Evolutionary conservation across 148 eudicot genomes (phyloP).

Genomic region (Spergularia marina): DNA sequence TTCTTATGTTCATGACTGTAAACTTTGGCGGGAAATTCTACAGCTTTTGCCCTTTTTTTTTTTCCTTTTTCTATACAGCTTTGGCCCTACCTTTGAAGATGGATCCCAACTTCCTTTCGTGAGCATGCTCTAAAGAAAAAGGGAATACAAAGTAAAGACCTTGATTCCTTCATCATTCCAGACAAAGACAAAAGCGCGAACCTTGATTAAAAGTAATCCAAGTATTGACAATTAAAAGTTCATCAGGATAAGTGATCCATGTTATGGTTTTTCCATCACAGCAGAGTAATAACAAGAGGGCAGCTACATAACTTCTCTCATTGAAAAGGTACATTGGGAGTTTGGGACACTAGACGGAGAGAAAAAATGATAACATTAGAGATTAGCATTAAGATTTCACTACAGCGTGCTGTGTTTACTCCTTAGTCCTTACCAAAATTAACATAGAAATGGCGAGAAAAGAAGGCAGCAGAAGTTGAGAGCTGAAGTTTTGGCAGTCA

Average conservation of each 20-base stretch:
- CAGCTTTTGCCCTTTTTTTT: neutral
- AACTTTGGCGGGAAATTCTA: slow-evolving; percentile 17
- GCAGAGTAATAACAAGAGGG: neutral
- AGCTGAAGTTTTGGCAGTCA: no score
- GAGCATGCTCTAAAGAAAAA: slow-evolving; percentile 13
- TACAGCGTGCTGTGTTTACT: no score
- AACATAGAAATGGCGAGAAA: no score
- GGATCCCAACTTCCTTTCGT: slow-evolving; percentile 14
- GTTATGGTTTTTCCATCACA: no score
- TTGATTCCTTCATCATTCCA: slow-evolving; percentile 2
- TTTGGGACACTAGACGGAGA: no score
- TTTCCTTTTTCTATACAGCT: neutral
- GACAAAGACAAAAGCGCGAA: neutral
- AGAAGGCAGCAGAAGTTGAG: no score
- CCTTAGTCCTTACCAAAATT: no score
- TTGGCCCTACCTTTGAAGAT: slow-evolving; percentile 18
- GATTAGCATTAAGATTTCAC: no score
- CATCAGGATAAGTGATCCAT: slow-evolving; percentile 2
- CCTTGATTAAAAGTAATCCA: slow-evolving; percentile 1
- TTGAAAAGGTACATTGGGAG: neutral
- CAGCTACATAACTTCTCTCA: neutral
- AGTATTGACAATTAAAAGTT: neutral
- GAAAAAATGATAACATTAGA: no score
- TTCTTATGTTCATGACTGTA: neutral
- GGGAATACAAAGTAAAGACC: neutral